Evolutionary conservation across 2,329 filamentous ascomycete genomes (phyloP).

Genomic region (Dactylella cylindrospora): DNA sequence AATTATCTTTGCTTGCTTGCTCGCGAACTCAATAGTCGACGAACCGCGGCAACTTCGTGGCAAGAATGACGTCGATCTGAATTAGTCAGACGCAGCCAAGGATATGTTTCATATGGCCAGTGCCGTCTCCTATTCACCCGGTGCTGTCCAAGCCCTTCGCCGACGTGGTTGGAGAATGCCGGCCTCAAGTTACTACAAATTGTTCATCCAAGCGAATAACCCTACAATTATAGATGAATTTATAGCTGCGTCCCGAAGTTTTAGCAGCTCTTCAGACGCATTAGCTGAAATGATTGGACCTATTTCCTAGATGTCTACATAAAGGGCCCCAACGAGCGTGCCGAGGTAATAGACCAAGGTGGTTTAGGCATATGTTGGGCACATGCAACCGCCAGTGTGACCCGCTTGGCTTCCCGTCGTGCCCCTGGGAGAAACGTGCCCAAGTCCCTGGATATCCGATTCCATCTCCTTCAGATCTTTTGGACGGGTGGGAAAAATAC

Average conservation of each 20-base stretch:
- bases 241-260: neutral
- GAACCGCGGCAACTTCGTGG: neutral
- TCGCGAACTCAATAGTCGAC: neutral
- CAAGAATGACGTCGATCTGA: neutral
- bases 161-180: neutral
- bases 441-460: neutral
- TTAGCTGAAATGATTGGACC: neutral
- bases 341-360: neutral
- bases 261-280: neutral
- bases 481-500: neutral
- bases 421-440: neutral
- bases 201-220: conserved; percentile 1
- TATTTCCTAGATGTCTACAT: neutral
- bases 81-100: neutral
- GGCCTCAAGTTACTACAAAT: neutral
- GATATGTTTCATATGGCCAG: neutral
- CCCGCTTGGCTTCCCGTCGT: neutral
- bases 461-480: neutral
- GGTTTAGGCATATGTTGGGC: neutral
- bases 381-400: neutral
- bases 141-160: neutral
- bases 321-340: neutral
- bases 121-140: neutral
- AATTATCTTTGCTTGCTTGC: conserved; percentile 1
- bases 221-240: neutral